Conservation (phyloP, 2,329 filamentous ascomycete species). For the Sarocladiaceae sp. region DNA sequence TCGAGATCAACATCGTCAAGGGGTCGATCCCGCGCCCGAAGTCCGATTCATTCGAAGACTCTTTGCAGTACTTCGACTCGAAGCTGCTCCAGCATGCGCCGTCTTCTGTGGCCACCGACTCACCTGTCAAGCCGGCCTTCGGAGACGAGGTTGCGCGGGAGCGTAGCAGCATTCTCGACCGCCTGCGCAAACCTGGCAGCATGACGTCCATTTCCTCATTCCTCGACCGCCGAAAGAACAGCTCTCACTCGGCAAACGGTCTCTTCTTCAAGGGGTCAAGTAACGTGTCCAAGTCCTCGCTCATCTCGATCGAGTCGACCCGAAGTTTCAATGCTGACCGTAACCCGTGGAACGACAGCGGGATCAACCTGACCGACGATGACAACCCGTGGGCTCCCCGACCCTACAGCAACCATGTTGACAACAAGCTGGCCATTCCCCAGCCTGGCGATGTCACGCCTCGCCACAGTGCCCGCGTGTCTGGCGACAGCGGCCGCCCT, state of each 20-base stretch:
- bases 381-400: slow-evolving; percentile 62
- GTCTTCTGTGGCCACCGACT: slow-evolving; percentile 71
- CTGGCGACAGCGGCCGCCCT: slow-evolving; percentile 85
- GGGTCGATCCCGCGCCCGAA: slow-evolving; percentile 97
- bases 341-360: slow-evolving; percentile 97
- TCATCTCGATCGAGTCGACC: slow-evolving; percentile 92
- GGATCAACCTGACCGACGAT: slow-evolving; percentile 87
- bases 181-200: slow-evolving; percentile 88
- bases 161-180: slow-evolving; percentile 79
- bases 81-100: slow-evolving; percentile 89
- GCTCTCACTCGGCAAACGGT: slow-evolving; percentile 71
- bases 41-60: slow-evolving; percentile 97
- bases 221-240: slow-evolving; percentile 90
- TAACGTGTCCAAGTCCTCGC: slow-evolving; percentile 88
- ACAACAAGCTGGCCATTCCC: slow-evolving; percentile 58
- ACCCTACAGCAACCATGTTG: slow-evolving; percentile 58
- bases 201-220: slow-evolving; percentile 96
- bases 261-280: slow-evolving; percentile 89
- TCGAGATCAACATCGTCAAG: slow-evolving; percentile 82
- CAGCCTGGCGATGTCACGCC: slow-evolving; percentile 77
- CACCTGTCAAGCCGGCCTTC: slow-evolving; percentile 80
- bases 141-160: slow-evolving; percentile 74
- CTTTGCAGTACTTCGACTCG: slow-evolving; percentile 92
- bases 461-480: slow-evolving; percentile 75
- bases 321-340: slow-evolving; percentile 85